Base-by-base conservation (phyloP, 345 rosid genomes). In the Populus euphratica region DNA sequence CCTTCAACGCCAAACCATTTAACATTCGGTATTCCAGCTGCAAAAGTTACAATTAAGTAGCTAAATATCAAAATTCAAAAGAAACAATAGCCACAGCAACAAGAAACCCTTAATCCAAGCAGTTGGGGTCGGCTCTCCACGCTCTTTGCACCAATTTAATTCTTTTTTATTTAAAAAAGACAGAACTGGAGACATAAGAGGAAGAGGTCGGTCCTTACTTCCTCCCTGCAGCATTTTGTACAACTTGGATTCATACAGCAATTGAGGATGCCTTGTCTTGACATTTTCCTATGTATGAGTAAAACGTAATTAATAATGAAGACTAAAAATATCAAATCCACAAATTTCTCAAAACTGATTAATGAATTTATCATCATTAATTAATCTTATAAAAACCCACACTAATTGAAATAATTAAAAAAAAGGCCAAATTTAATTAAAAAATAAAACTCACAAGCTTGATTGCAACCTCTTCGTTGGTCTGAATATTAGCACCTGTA, bases 151-250 rank as follows among this genome's bases (percentile, higher is more conserved):
- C 44, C 44, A 44, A 44, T 44, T 44, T 13, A 44, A 44, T 44
- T 17, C 14, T 44, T 44, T 4, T 4, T 47, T 47, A 35, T 41
- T 41, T 41, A 41, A 41, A 41, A 21, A 63, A 54, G 18, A 68
- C 14, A 33, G 12, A 47, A 18, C 8, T 6, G 21, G 21, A 52
- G 10, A 14, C 27, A 67, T 27, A 38, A 43, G 16, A 27, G 79
- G 39, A 38, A 74, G 35, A 62, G 4, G 13, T 2, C 64, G 47
- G 33, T 63, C 50, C 78, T 81, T 89, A 94, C 98, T 94, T 90
- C 98, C 98, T 88, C 97, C 98, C 74, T 94, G 98, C 59, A 94
- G 90, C 73, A 94, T 86, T 79, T 89, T 94, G 82, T 93, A 94
- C 65, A 94, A 63, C 88, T 91, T 94, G 0, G 97, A 91, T 83